Evolutionary conservation across 1,139 yeast species (phyloP).

Genomic region (Pneumocystis wakefieldiae): DNA sequence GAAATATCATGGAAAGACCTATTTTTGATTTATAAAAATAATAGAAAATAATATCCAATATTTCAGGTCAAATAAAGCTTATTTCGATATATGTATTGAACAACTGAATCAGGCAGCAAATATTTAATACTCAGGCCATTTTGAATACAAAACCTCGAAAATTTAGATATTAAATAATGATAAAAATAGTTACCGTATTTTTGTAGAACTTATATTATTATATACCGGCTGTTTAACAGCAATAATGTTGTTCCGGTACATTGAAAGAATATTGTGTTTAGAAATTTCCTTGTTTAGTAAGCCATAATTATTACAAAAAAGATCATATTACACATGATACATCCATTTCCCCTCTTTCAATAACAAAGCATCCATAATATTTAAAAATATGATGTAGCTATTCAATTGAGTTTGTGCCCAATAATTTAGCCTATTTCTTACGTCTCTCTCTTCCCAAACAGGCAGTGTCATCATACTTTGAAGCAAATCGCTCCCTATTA

Average conservation of each 20-base stretch:
- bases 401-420: not conserved
- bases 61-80: constrained; percentile 74
- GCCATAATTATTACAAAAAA: constrained; percentile 95
- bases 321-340: constrained; percentile 79
- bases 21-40: constrained; percentile 17
- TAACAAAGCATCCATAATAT: constrained; percentile 86
- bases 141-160: constrained; percentile 47
- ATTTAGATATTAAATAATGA: not conserved
- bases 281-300: not conserved
- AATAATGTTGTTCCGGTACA: constrained; percentile 49
- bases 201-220: constrained; percentile 90
- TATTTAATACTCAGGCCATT: constrained; percentile 96
- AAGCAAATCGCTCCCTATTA: constrained; percentile 95
- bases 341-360: constrained; percentile 92
- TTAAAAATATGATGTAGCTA: constrained; percentile 74
- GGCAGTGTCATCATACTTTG: constrained; percentile 99
- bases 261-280: constrained; percentile 4
- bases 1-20: constrained; percentile 13
- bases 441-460: constrained; percentile 93
- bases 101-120: constrained; percentile 82
- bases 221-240: constrained; percentile 91
- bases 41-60: constrained; percentile 55
- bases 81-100: constrained; percentile 86
- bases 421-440: not conserved
- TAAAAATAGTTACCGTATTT: constrained; percentile 41